phyloP scores from a whole-genome alignment of 768 basidiomycete genomes.

The Leccinum imitatum region DNA sequence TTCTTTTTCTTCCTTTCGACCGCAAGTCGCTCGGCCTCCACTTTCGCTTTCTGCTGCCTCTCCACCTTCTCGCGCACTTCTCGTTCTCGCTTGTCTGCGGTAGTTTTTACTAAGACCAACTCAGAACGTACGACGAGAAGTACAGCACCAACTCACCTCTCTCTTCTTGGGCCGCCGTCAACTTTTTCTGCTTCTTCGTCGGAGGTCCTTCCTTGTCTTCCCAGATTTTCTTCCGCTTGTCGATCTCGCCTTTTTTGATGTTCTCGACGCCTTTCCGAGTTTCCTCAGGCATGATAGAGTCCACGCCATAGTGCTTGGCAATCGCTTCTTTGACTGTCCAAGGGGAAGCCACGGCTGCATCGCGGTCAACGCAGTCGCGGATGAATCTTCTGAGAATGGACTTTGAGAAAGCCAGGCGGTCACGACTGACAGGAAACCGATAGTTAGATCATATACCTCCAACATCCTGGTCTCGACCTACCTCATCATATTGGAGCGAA shows the following conservation, averaged over 20 bases:
- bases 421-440: constrained; percentile 58
- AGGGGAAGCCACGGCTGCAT: constrained; percentile 88
- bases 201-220: constrained; percentile 85
- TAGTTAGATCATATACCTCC: constrained; percentile 4
- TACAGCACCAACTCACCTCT: constrained; percentile 46
- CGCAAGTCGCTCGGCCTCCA: constrained; percentile 68
- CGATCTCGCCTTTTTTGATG: constrained; percentile 84
- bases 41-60: constrained; percentile 60
- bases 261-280: constrained; percentile 75
- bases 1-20: constrained; percentile 87
- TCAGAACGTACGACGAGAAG: constrained; percentile 9
- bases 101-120: constrained; percentile 27
- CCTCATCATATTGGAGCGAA: constrained; percentile 80
- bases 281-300: constrained; percentile 83
- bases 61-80: constrained; percentile 72
- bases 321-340: constrained; percentile 92
- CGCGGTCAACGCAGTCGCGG: constrained; percentile 91
- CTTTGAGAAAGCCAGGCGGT: constrained; percentile 94
- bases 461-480: constrained; percentile 34
- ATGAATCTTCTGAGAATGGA: constrained; percentile 96
- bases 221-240: constrained; percentile 91
- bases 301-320: constrained; percentile 82
- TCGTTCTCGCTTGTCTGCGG: constrained; percentile 63
- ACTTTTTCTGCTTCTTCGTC: constrained; percentile 78
- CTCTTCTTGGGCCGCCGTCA: constrained; percentile 72